Percentiles rank a stretch among this genome's conserved stretches.
Conservation (phyloP, 106 monocot species). For the Dendrobium huoshanense region DNA sequence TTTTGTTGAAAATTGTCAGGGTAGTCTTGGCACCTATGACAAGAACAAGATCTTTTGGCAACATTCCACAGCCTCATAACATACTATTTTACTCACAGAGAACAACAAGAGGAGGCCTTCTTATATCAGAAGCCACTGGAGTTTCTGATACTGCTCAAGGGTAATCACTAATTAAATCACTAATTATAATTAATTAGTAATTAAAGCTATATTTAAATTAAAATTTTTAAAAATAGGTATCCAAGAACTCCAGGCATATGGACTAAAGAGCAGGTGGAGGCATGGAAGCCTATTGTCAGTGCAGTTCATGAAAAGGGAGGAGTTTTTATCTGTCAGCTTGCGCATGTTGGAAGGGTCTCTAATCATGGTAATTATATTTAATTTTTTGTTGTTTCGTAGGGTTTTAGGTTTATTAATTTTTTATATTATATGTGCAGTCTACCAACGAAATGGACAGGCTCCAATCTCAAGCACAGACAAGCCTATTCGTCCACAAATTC, state of each 20-base stretch:
- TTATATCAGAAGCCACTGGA: slow-evolving; percentile 32
- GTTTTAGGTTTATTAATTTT: background rate
- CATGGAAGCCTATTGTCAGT: slow-evolving; percentile 31
- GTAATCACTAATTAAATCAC: slow-evolving; percentile 6
- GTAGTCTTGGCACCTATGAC: slow-evolving; percentile 26
- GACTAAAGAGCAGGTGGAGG: slow-evolving; percentile 9
- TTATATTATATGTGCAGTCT: background rate
- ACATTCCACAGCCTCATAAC: slow-evolving; percentile 49
- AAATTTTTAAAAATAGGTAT: slow-evolving; percentile 1
- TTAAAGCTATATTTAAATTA: no score
- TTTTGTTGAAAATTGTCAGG: background rate
- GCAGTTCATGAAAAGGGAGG: slow-evolving; percentile 15
- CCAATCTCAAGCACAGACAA: slow-evolving; percentile 31
- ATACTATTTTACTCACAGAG: slow-evolving; percentile 57
- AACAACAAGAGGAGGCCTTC: slow-evolving; percentile 46
- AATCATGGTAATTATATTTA: background rate
- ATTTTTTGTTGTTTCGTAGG: background rate
- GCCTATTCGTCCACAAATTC: background rate
- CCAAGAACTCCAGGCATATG: slow-evolving; percentile 12
- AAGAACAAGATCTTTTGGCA: slow-evolving; percentile 38
- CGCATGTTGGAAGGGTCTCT: slow-evolving; percentile 31
- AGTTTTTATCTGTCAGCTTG: slow-evolving; percentile 15
- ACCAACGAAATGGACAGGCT: slow-evolving; percentile 36
- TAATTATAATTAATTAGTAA: background rate
- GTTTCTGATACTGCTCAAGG: slow-evolving; percentile 60